phyloP scores from a whole-genome alignment of 2,329 filamentous ascomycete genomes.

The Neodidymelliopsis sp. region DNA sequence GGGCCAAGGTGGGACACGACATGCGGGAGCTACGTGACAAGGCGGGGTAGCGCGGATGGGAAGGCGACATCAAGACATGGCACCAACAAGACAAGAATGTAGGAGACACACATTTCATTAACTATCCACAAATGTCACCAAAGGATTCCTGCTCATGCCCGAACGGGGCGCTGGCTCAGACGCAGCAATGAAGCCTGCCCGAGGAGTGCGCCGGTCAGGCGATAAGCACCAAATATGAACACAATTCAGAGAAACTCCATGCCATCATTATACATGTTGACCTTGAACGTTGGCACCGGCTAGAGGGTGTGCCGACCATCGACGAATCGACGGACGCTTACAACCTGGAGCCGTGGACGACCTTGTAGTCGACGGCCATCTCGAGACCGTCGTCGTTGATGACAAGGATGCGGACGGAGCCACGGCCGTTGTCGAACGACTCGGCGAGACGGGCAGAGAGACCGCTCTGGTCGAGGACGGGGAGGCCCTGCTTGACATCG shows the following conservation, averaged over 20 bases:
- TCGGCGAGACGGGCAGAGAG: slow-evolving; percentile 81
- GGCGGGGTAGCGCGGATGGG: slow-evolving; percentile 28
- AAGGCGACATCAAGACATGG: neutral
- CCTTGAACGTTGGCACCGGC: slow-evolving; percentile 1
- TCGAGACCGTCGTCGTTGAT: slow-evolving; percentile 92
- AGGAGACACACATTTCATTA: slow-evolving; percentile 44
- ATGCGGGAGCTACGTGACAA: slow-evolving; percentile 13
- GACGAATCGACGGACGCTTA: slow-evolving; percentile 50
- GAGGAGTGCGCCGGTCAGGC: slow-evolving; percentile 31
- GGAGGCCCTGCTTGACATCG: slow-evolving; percentile 95
- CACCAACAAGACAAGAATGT: neutral
- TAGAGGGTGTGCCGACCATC: slow-evolving; percentile 36
- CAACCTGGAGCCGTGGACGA: slow-evolving; percentile 80
- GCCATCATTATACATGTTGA: slow-evolving; percentile 40
- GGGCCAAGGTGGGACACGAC: slow-evolving; percentile 9
- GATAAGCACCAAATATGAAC: slow-evolving; percentile 48
- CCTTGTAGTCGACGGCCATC: slow-evolving; percentile 98
- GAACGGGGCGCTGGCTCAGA: slow-evolving; percentile 28
- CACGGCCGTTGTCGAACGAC: slow-evolving; percentile 89
- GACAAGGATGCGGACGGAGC: slow-evolving; percentile 92
- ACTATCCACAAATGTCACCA: slow-evolving; percentile 48
- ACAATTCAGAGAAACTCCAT: slow-evolving; percentile 49
- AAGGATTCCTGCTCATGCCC: slow-evolving; percentile 37
- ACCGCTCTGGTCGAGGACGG: slow-evolving; percentile 93
- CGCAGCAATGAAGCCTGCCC: slow-evolving; percentile 22